phyloP scores from a whole-genome alignment of 1,284 basidiomycete genomes.

The Microbotryum lychnidis-dioicae region DNA sequence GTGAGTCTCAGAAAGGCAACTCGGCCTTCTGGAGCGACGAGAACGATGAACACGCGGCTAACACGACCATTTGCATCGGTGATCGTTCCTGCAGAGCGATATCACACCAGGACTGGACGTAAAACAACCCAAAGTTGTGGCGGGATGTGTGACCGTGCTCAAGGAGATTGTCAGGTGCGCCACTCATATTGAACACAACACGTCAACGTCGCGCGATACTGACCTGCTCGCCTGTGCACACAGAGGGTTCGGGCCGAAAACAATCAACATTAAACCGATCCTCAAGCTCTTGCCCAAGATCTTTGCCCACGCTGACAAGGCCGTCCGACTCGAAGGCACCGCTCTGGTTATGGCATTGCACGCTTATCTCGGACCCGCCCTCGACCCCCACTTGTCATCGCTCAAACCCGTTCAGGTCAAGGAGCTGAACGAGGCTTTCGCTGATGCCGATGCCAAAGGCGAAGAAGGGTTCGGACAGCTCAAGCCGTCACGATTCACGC shows the following conservation, averaged over 20 bases:
- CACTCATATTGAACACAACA: no score
- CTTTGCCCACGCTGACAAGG: slow-evolving; percentile 92
- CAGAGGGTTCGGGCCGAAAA: slow-evolving; percentile 74
- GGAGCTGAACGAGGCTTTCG: slow-evolving; percentile 87
- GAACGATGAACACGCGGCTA: not conserved
- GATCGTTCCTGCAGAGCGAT: slow-evolving; percentile 52
- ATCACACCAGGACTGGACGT: slow-evolving; percentile 74
- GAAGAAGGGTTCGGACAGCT: slow-evolving; percentile 66
- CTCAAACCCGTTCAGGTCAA: slow-evolving; percentile 98
- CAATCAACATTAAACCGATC: slow-evolving; percentile 62
- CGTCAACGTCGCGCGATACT: not conserved
- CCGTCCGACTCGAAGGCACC: slow-evolving; percentile 85
- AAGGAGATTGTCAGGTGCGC: slow-evolving; percentile 65
- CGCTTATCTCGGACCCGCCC: slow-evolving; percentile 77
- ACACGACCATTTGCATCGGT: not conserved
- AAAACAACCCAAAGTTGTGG: slow-evolving; percentile 92
- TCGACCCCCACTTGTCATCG: slow-evolving; percentile 76
- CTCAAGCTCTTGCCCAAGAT: slow-evolving; percentile 85
- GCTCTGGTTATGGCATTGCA: slow-evolving; percentile 70
- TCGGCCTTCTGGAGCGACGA: no score
- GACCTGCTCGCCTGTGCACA: not conserved
- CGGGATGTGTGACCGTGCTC: slow-evolving; percentile 67
- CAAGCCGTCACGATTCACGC: slow-evolving; percentile 70
- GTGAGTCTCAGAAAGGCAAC: slow-evolving; percentile 49
- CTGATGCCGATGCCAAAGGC: slow-evolving; percentile 68